Conservation (phyloP, 441 rosid species). For the Adansonia grandidieri region DNA sequence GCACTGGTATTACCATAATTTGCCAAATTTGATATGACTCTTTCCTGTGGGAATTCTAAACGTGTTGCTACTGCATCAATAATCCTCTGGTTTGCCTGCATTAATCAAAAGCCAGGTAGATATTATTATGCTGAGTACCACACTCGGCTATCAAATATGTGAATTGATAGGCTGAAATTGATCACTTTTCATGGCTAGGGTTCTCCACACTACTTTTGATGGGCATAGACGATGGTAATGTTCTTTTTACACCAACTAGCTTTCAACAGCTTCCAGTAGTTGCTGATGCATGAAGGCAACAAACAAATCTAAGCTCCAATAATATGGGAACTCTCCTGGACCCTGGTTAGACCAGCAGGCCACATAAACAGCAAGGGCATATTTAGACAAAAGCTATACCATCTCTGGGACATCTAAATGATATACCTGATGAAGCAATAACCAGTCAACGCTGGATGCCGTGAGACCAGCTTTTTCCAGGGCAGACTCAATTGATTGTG, state of each 20-base stretch:
- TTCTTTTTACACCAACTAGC: not conserved
- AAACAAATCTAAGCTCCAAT: not conserved
- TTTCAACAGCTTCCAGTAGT: not conserved
- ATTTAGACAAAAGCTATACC: not conserved
- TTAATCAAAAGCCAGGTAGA: slow-evolving; percentile 2
- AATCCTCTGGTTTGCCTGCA: slow-evolving; percentile 97
- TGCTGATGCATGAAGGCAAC: not conserved
- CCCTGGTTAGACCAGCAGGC: not conserved
- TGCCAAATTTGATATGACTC: slow-evolving; percentile 60
- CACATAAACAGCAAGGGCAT: not conserved
- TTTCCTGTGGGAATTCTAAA: slow-evolving; percentile 69
- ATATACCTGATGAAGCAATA: slow-evolving; percentile 91
- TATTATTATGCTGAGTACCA: not conserved
- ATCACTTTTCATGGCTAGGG: not conserved
- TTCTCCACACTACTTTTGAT: not conserved
- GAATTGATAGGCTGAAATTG: not conserved
- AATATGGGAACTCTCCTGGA: too few relatives aligned
- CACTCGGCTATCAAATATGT: not conserved
- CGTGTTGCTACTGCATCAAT: slow-evolving; percentile 85
- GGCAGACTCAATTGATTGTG: slow-evolving; percentile 81
- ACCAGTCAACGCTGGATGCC: slow-evolving; percentile 78
- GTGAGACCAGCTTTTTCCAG: slow-evolving; percentile 78
- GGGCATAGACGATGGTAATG: not conserved
- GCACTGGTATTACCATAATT: not conserved
- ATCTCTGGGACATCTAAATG: not conserved